A percentile compares a stretch with the other conserved stretches of the same genome.
phyloP scores from a whole-genome alignment of 345 rosid genomes.

The Ceriops decandra region DNA sequence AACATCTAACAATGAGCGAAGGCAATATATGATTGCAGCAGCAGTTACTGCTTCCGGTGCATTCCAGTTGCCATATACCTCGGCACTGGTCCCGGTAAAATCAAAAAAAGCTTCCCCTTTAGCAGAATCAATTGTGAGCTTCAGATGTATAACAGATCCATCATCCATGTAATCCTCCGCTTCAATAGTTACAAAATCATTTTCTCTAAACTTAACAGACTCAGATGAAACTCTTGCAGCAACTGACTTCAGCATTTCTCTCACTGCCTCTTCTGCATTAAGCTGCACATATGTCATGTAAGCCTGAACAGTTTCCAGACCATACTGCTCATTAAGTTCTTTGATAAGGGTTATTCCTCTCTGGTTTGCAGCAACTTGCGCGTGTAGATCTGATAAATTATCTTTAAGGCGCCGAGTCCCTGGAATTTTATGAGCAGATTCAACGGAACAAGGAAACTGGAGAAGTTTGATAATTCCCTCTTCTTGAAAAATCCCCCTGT shows the following conservation, averaged over 20 bases:
- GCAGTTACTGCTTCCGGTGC: slow-evolving; percentile 96
- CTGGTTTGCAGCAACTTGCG: slow-evolving; percentile 96
- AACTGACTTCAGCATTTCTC: slow-evolving; percentile 91
- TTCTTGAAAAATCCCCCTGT: slow-evolving; percentile 77
- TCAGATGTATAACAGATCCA: slow-evolving; percentile 73
- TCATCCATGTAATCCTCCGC: slow-evolving; percentile 97
- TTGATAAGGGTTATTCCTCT: slow-evolving; percentile 83
- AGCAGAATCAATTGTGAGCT: slow-evolving; percentile 56
- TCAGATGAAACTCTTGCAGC: slow-evolving; percentile 51
- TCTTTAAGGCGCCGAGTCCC: slow-evolving; percentile 88
- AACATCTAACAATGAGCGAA: slow-evolving; percentile 75
- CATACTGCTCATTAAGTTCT: slow-evolving; percentile 83
- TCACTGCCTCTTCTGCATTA: slow-evolving; percentile 91
- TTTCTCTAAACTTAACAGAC: slow-evolving; percentile 25
- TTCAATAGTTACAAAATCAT: slow-evolving; percentile 45
- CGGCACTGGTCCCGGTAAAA: slow-evolving; percentile 86
- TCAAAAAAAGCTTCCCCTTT: slow-evolving; percentile 88
- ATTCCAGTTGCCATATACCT: slow-evolving; percentile 95
- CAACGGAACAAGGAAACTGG: slow-evolving; percentile 55
- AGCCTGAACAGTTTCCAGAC: slow-evolving; percentile 79
- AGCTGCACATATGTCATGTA: slow-evolving; percentile 89
- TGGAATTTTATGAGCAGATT: slow-evolving; percentile 49
- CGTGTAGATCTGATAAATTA: slow-evolving; percentile 89
- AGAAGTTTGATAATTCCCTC: slow-evolving; percentile 81
- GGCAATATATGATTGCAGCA: slow-evolving; percentile 95